Conservation (phyloP, 108 stramenopile genomes). For the Fragilariopsis cylindrus region DNA sequence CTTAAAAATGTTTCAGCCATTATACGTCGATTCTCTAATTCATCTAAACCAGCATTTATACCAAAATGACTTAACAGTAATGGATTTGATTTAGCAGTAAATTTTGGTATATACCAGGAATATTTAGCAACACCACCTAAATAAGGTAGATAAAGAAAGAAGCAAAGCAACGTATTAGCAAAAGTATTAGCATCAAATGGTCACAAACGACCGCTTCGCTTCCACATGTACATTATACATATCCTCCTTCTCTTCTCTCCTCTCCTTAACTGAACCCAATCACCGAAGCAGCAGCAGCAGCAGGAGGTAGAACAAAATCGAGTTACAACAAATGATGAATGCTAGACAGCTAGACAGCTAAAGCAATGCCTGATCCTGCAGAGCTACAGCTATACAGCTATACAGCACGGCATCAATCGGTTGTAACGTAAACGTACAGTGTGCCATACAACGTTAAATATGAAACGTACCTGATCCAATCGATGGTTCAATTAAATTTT, state of each 20-base stretch:
- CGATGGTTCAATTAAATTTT: conserved; percentile 24
- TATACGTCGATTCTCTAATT: conserved; percentile 9
- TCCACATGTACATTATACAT: background rate
- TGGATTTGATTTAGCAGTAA: conserved; percentile 30
- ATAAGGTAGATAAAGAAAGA: background rate
- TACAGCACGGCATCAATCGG: background rate
- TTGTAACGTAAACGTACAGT: background rate
- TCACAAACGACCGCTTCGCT: background rate
- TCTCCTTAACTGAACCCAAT: background rate
- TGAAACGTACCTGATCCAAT: background rate
- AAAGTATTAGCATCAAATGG: background rate
- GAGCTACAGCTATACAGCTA: background rate
- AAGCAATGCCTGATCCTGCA: background rate
- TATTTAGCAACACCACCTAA: conserved; percentile 31
- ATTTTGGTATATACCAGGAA: conserved; percentile 41
- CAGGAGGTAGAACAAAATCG: no score
- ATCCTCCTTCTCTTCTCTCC: background rate
- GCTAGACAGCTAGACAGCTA: no score
- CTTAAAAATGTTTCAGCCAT: conserved; percentile 41
- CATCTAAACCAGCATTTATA: conserved; percentile 17
- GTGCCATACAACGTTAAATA: background rate
- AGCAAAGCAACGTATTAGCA: background rate
- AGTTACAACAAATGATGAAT: no score
- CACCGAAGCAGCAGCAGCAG: no score
- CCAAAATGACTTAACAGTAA: conserved; percentile 39